Evolutionary conservation across 805 yeast genomes (phyloP).

Genomic region (Lipomyces oligophaga): DNA sequence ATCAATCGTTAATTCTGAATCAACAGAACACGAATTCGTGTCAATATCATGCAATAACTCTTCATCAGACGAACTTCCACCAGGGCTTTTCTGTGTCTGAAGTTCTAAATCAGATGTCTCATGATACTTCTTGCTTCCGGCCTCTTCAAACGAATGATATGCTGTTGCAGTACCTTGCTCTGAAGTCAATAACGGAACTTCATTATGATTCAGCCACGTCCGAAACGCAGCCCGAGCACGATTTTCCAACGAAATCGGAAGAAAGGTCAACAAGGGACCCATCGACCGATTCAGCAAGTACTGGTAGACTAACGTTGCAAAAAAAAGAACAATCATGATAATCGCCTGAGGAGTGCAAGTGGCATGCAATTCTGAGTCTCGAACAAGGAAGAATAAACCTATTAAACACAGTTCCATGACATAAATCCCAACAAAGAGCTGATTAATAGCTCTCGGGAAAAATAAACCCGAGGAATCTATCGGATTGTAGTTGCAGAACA

Average conservation of each 20-base stretch:
- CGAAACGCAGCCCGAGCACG: slow-evolving; percentile 12
- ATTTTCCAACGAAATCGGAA: slow-evolving; percentile 38
- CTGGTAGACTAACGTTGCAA: slow-evolving; percentile 58
- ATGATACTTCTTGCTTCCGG: background rate
- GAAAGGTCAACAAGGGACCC: slow-evolving; percentile 37
- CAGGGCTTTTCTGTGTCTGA: no score
- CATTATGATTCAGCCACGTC: slow-evolving; percentile 6
- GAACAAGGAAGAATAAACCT: slow-evolving; percentile 67
- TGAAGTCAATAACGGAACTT: background rate
- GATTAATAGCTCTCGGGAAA: slow-evolving; percentile 72
- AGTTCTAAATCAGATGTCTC: slow-evolving; percentile 1
- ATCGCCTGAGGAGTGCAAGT: slow-evolving; percentile 49
- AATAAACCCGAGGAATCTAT: slow-evolving; percentile 50
- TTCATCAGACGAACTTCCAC: background rate
- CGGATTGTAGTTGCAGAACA: slow-evolving; percentile 44
- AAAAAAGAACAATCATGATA: slow-evolving; percentile 50
- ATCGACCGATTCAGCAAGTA: slow-evolving; percentile 47
- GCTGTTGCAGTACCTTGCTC: background rate
- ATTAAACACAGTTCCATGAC: slow-evolving; percentile 73
- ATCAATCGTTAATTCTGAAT: background rate
- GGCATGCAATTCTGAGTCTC: slow-evolving; percentile 45
- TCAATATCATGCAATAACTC: background rate
- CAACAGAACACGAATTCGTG: background rate
- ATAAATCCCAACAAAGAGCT: slow-evolving; percentile 75
- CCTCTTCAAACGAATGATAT: background rate